Percentiles rank a stretch among this genome's conserved stretches.
Conservation (phyloP, 108 stramenopile genomes). For the Stephanodiscus triporus region DNA sequence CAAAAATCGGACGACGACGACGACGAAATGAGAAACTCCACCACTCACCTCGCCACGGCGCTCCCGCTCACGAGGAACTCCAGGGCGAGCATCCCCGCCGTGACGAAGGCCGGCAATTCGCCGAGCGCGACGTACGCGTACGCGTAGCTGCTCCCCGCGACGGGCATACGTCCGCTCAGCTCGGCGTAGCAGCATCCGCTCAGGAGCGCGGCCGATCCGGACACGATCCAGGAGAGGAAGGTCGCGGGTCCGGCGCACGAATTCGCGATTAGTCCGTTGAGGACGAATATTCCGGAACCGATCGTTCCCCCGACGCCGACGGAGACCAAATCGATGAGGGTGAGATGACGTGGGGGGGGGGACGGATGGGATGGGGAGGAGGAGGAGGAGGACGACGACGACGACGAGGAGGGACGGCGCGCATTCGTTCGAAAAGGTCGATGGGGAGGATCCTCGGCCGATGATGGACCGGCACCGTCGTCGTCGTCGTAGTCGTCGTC, state of each 20-base stretch:
- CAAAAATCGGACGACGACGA: too few relatives aligned
- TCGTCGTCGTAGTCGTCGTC: neutral
- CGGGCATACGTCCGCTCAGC: slow-evolving; percentile 71
- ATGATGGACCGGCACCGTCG: neutral
- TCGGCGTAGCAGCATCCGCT: slow-evolving; percentile 90
- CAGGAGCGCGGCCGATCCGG: slow-evolving; percentile 74
- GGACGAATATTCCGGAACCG: slow-evolving; percentile 90
- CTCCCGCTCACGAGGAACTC: slow-evolving; percentile 85
- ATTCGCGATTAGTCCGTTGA: slow-evolving; percentile 84
- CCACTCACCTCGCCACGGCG: slow-evolving; percentile 78
- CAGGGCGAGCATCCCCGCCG: slow-evolving; percentile 80
- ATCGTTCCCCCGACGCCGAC: slow-evolving; percentile 89
- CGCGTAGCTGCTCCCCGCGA: slow-evolving; percentile 84
- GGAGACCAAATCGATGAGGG: slow-evolving; percentile 84
- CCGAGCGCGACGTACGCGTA: slow-evolving; percentile 86
- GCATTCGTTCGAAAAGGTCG: neutral
- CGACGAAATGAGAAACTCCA: too few relatives aligned
- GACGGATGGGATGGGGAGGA: slow-evolving; percentile 9
- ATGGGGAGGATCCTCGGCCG: neutral
- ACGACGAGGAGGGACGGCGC: neutral
- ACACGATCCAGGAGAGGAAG: slow-evolving; percentile 65
- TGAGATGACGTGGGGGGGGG: slow-evolving; percentile 49
- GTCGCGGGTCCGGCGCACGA: slow-evolving; percentile 89
- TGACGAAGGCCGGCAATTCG: slow-evolving; percentile 83
- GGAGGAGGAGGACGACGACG: slow-evolving; percentile 14